Percentiles rank a stretch among this genome's conserved stretches.
These are phyloP conservation scores for Fusarium keratoplasticum DNA, from an alignment of 2,329 filamentous ascomycete species.

Conservation along the genomic window DNA sequence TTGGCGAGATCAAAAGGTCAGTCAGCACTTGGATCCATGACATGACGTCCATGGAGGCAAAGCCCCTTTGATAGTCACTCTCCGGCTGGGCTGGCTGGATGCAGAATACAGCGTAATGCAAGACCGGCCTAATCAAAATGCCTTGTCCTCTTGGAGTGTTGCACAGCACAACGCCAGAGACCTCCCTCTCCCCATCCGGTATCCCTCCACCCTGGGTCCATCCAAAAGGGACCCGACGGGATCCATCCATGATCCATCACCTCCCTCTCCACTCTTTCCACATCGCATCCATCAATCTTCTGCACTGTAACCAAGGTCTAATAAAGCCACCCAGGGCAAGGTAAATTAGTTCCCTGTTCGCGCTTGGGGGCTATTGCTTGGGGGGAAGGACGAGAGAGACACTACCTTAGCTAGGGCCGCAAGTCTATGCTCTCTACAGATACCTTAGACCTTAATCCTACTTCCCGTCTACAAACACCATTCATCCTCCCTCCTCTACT, in stretches of 20 bases:
- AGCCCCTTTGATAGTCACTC: background rate
- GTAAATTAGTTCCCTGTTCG: slow-evolving; percentile 42
- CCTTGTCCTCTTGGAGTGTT: slow-evolving; percentile 8
- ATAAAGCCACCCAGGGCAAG: slow-evolving; percentile 33
- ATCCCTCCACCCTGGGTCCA: slow-evolving; percentile 21
- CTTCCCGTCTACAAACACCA: slow-evolving; percentile 27
- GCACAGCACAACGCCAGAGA: slow-evolving; percentile 12
- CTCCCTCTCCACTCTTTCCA: slow-evolving; percentile 36
- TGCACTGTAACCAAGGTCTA: slow-evolving; percentile 34
- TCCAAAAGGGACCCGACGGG: slow-evolving; percentile 28
- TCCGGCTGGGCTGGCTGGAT: background rate
- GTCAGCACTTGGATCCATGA: slow-evolving; percentile 17
- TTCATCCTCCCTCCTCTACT: slow-evolving; percentile 13
- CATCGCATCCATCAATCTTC: slow-evolving; percentile 36
- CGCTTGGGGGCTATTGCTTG: slow-evolving; percentile 29
- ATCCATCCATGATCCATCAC: slow-evolving; percentile 33
- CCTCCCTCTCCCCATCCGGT: slow-evolving; percentile 3
- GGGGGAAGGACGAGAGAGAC: background rate
- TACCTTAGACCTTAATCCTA: slow-evolving; percentile 26
- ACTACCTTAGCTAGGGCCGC: slow-evolving; percentile 14
- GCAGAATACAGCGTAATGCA: background rate
- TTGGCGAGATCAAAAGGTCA: background rate
- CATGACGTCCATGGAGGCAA: background rate
- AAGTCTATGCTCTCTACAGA: background rate
- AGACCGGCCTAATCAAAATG: background rate